phyloP scores from a whole-genome alignment of 768 basidiomycete species.

The Boletus rubroflammeus region DNA sequence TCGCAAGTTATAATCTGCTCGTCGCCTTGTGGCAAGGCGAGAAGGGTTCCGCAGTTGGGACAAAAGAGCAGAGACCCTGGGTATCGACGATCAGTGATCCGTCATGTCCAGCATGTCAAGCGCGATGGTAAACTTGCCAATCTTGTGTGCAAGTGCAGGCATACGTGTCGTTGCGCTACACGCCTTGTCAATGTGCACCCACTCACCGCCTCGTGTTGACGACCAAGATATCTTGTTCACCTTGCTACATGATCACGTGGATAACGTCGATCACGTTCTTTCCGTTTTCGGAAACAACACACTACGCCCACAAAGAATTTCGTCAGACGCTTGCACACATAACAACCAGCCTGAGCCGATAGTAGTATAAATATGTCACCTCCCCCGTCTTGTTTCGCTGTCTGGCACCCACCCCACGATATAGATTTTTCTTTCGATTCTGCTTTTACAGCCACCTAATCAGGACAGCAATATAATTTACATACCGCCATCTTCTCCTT shows the following conservation, averaged over 20 bases:
- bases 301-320: conserved; percentile 7
- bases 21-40: conserved; percentile 74
- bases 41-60: conserved; percentile 86
- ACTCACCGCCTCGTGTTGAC: conserved; percentile 7
- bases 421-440: neutral
- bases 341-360: neutral
- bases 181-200: conserved; percentile 6
- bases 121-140: conserved; percentile 34
- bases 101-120: neutral
- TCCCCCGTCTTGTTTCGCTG: neutral
- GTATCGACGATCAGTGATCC: conserved; percentile 1
- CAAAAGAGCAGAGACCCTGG: conserved; percentile 93
- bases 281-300: conserved; percentile 23
- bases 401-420: conserved; percentile 14
- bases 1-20: conserved; percentile 78
- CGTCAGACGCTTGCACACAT: neutral
- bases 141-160: conserved; percentile 43
- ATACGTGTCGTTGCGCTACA: neutral
- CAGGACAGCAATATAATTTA: neutral
- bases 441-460: neutral
- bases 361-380: conserved; percentile 18
- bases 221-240: neutral
- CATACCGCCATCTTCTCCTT: neutral
- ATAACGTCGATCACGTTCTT: conserved; percentile 14
- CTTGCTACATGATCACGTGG: conserved; percentile 18